Percentiles rank a stretch among this genome's conserved stretches.
Evolutionary conservation across 345 rosid species (phyloP).

Genomic region (Microthlaspi erraticum): DNA sequence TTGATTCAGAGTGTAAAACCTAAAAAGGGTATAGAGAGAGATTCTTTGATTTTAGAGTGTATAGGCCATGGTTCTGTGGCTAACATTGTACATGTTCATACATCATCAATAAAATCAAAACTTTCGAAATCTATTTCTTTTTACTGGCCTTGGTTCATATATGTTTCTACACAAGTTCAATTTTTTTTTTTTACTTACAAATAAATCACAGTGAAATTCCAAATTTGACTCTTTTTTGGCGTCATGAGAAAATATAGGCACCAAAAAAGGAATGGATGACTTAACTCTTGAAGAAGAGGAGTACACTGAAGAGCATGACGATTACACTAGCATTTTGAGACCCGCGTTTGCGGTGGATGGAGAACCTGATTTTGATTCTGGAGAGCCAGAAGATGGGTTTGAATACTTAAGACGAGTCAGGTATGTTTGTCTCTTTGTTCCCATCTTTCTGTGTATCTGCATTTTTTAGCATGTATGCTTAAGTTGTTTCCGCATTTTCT

Average conservation of each 20-base stretch:
- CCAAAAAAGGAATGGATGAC: slow-evolving; percentile 26
- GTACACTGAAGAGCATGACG: slow-evolving; percentile 62
- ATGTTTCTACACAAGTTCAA: slow-evolving; percentile 2
- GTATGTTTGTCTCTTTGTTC: slow-evolving; percentile 46
- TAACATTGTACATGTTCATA: slow-evolving; percentile 25
- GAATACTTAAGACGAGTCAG: slow-evolving; percentile 93
- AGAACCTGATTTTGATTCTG: slow-evolving; percentile 86
- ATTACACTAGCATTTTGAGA: slow-evolving; percentile 72
- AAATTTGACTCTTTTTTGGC: slow-evolving; percentile 10
- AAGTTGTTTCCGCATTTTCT: slow-evolving; percentile 20
- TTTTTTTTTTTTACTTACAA: not conserved
- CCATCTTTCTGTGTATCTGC: slow-evolving; percentile 12
- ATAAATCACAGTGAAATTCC: not conserved
- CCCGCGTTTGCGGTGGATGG: slow-evolving; percentile 88
- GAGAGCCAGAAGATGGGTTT: slow-evolving; percentile 93
- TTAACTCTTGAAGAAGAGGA: slow-evolving; percentile 49
- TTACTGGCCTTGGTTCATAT: slow-evolving; percentile 7
- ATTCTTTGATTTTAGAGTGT: slow-evolving; percentile 20
- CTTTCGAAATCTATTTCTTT: not conserved
- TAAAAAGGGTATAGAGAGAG: slow-evolving; percentile 11
- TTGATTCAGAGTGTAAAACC: slow-evolving; percentile 35
- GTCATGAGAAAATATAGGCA: slow-evolving; percentile 25
- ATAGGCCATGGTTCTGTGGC: slow-evolving; percentile 19
- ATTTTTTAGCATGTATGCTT: not conserved
- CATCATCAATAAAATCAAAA: slow-evolving; percentile 35